A percentile compares a stretch with the other conserved stretches of the same genome.
These are phyloP conservation scores for Rhodotorula sphaerocarpa DNA, from an alignment of 768 basidiomycete genomes.

Conservation along the genomic window DNA sequence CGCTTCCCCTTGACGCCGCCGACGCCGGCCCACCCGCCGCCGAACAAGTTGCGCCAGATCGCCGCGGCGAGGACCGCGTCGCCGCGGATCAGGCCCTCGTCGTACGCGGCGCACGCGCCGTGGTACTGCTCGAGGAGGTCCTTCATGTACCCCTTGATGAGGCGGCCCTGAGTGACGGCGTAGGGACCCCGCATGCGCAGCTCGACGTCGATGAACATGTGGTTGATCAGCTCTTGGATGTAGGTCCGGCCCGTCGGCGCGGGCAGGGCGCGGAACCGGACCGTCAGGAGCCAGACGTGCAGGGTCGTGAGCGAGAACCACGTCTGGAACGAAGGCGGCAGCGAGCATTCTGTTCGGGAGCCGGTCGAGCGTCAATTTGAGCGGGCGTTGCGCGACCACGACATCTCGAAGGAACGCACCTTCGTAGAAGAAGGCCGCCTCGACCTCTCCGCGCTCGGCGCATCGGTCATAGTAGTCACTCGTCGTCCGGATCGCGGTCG, in stretches of 20 bases:
- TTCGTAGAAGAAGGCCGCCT: constrained; percentile 47
- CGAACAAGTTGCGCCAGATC: constrained; percentile 85
- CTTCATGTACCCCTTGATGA: constrained; percentile 80
- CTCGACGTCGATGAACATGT: constrained; percentile 91
- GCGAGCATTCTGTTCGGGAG: constrained; percentile 58
- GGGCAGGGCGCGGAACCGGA: constrained; percentile 76
- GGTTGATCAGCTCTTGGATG: constrained; percentile 76
- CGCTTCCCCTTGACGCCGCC: constrained; percentile 45
- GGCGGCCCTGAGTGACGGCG: constrained; percentile 52
- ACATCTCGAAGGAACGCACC: constrained; percentile 40
- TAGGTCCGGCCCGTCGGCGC: constrained; percentile 57
- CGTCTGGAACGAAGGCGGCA: constrained; percentile 90
- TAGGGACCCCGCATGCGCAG: constrained; percentile 75
- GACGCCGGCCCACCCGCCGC: constrained; percentile 60
- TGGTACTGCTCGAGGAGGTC: constrained; percentile 78
- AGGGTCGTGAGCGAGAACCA: constrained; percentile 92
- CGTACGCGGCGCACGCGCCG: constrained; percentile 68
- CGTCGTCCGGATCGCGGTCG: constrained; percentile 47
- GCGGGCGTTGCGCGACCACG: not conserved
- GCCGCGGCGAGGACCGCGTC: constrained; percentile 79
- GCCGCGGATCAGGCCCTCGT: constrained; percentile 56
- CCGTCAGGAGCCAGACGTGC: constrained; percentile 82
- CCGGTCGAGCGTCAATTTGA: not conserved
- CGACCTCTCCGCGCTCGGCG: constrained; percentile 45
- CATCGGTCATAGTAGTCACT: constrained; percentile 46